Evolutionary conservation across 306 rosid species (phyloP), one percentile per base, ranked within the genome.

Genomic region (Cucurbita maxima): DNA sequence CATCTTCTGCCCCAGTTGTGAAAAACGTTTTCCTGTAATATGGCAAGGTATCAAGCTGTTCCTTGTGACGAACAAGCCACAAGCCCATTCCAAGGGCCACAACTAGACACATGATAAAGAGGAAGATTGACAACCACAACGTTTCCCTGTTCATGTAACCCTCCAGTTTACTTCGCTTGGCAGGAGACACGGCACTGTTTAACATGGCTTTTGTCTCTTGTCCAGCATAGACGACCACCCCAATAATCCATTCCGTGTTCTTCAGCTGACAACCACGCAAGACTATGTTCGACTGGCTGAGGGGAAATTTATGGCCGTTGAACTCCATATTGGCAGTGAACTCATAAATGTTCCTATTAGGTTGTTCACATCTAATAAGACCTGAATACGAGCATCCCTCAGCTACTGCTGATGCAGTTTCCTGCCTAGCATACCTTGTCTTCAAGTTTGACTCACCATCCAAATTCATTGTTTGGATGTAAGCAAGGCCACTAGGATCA

Each of bases 371-470:
- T 73, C 91, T 80, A 72, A 95, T 87, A 50, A 91, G 77, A 79
- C 99, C 99, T 10, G 78, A 71, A 78, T 86, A 78, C 58, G 57
- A 68, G 77, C 87, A 77, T 60, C 82, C 83, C 71, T 88, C 92
- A 1, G 85, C 74, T 54, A 95, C 88, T 2, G 79, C 85, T 34
- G 79, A 79, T 76, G 92, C 70, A 1, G 88, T 87, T 82, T 95
- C 99, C 84, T 91, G 99, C 81, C 87, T 84, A 20, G 99, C 99
- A 81, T 84, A 95, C 86, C 99, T 89, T 6, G 99, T 95, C 83
- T 95, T 95, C 86, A 95, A 84, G 85, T 95, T 95, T 4, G 99
- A 91, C 74, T 95, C 99, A 38, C 99, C 99, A 81, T 95, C 99
- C 86, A 95, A 87, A 87, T 95, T 95, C 96, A 91, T 91, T 2